A percentile compares a stretch with the other conserved stretches of the same genome.
Evolutionary conservation across 805 yeast genomes (phyloP).

Genomic region (Nakazawaea pomicola): DNA sequence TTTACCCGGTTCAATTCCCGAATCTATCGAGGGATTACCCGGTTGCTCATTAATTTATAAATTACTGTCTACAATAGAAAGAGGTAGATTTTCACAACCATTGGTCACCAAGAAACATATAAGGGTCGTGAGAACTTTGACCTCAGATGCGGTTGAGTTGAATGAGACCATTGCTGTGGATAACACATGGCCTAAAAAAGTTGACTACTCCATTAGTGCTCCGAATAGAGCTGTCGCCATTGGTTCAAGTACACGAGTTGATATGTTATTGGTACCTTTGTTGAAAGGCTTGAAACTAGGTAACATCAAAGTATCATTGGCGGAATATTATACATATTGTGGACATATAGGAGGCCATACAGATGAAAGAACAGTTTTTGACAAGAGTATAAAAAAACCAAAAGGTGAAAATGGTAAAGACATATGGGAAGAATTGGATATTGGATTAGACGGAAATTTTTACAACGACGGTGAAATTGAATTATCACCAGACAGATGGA

Average conservation of each 20-base stretch:
- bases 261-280: constrained; percentile 71
- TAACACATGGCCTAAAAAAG: constrained; percentile 92
- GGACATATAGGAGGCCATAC: constrained; percentile 53
- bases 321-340: constrained; percentile 58
- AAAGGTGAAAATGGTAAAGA: constrained; percentile 38
- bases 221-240: constrained; percentile 89
- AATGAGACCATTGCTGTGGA: constrained; percentile 92
- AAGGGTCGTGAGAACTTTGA: constrained; percentile 78
- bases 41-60: constrained; percentile 71
- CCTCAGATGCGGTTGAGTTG: constrained; percentile 82
- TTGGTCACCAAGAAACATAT: constrained; percentile 65
- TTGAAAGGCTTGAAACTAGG: constrained; percentile 79
- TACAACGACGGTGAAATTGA: constrained; percentile 24
- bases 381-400: constrained; percentile 41
- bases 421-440: constrained; percentile 31
- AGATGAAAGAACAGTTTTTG: constrained; percentile 56
- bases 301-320: constrained; percentile 58
- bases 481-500: constrained; percentile 66
- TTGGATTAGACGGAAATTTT: constrained; percentile 33
- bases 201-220: constrained; percentile 81
- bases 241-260: constrained; percentile 72
- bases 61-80: constrained; percentile 74
- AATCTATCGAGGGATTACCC: constrained; percentile 85
- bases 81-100: constrained; percentile 70
- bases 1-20: constrained; percentile 80